Evolutionary conservation across 768 basidiomycete genomes (phyloP).

Genomic region (Termitomyces bulborhizus): DNA sequence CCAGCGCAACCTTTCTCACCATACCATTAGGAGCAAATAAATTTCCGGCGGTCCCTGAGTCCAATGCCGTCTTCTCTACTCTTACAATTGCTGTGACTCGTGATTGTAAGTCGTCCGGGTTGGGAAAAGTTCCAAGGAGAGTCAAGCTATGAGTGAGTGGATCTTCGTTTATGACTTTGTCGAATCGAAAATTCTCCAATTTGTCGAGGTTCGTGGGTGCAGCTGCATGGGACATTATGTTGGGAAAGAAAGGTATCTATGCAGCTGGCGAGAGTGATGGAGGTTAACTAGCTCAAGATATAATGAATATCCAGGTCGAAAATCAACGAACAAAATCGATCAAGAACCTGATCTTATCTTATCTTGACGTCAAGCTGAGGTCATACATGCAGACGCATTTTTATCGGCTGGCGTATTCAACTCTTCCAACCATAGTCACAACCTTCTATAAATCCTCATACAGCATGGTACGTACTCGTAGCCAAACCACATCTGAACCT

Average conservation of each 20-base stretch:
- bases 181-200: conserved; percentile 47
- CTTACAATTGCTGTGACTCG: conserved; percentile 61
- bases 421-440: too few species aligned
- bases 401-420: too few species aligned
- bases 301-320: too few species aligned
- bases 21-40: conserved; percentile 32
- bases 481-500: background rate
- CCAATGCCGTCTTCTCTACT: conserved; percentile 70
- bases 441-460: background rate
- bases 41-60: conserved; percentile 28
- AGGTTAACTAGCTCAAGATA: too few species aligned
- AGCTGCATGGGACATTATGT: conserved; percentile 26
- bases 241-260: background rate
- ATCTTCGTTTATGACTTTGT: conserved; percentile 58
- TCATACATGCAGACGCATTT: too few species aligned
- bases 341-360: too few species aligned
- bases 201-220: conserved; percentile 25
- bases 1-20: conserved; percentile 37
- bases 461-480: background rate
- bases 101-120: conserved; percentile 9
- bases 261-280: background rate
- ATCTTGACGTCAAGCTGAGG: too few species aligned
- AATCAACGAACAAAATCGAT: too few species aligned
- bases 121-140: conserved; percentile 61
- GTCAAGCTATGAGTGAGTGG: conserved; percentile 53